A percentile compares a stretch with the other conserved stretches of the same genome.
Evolutionary conservation across 495 filamentous ascomycete species (phyloP).

Genomic region (Halenospora varia): DNA sequence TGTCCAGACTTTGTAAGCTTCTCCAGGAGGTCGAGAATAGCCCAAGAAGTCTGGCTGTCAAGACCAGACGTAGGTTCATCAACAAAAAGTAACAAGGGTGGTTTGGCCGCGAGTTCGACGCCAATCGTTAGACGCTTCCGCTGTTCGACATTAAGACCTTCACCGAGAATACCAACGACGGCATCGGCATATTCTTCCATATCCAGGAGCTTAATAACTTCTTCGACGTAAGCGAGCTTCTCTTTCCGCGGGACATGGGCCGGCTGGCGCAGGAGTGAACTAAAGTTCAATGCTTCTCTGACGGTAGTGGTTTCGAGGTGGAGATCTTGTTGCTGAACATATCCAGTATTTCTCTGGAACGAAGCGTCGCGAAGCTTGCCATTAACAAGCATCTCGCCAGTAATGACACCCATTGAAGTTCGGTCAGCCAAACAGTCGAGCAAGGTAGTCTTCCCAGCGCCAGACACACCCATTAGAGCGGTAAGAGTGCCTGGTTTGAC

Average conservation of each 20-base stretch:
- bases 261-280: slow-evolving; percentile 40
- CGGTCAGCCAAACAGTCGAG: slow-evolving; percentile 55
- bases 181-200: slow-evolving; percentile 79
- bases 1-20: slow-evolving; percentile 79
- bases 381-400: slow-evolving; percentile 75
- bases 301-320: slow-evolving; percentile 77
- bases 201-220: slow-evolving; percentile 56
- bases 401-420: slow-evolving; percentile 56
- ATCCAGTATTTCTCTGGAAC: slow-evolving; percentile 88
- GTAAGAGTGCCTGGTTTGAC: slow-evolving; percentile 83
- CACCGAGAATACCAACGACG: slow-evolving; percentile 68
- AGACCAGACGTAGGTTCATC: slow-evolving; percentile 87
- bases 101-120: slow-evolving; percentile 79
- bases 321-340: slow-evolving; percentile 81
- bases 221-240: slow-evolving; percentile 54
- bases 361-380: slow-evolving; percentile 50
- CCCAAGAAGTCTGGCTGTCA: slow-evolving; percentile 77
- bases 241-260: slow-evolving; percentile 34
- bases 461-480: slow-evolving; percentile 63
- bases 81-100: slow-evolving; percentile 76
- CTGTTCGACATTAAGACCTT: slow-evolving; percentile 78
- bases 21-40: slow-evolving; percentile 78
- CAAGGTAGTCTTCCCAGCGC: slow-evolving; percentile 64
- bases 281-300: slow-evolving; percentile 53
- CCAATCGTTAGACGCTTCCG: slow-evolving; percentile 86